These are phyloP conservation scores for Protomyces gravidus DNA, from an alignment of 1,139 yeast species.

Conservation along the genomic window DNA sequence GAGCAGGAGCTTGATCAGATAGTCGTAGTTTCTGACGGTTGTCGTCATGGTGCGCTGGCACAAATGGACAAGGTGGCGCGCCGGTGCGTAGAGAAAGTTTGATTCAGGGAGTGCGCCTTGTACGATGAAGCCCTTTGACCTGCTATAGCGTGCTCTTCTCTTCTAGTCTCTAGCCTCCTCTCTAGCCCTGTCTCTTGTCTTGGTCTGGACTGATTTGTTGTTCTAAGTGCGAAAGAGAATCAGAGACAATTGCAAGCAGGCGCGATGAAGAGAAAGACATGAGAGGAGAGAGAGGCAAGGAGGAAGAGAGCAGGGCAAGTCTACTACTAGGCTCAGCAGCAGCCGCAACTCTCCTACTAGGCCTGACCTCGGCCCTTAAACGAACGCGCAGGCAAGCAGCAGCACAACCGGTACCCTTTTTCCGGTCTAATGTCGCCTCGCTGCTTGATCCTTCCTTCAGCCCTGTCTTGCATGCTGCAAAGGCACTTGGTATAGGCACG, in stretches of 20 bases:
- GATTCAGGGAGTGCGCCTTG: too few relatives aligned
- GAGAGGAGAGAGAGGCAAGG: background rate
- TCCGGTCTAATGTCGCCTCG: slow-evolving; percentile 3
- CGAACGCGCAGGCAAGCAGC: slow-evolving; percentile 1
- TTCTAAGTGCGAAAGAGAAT: too few relatives aligned
- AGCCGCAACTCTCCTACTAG: slow-evolving; percentile 12
- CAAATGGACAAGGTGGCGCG: too few relatives aligned
- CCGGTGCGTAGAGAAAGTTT: too few relatives aligned
- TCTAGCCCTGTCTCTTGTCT: too few relatives aligned
- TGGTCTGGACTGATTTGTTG: too few relatives aligned
- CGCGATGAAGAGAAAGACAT: too few relatives aligned
- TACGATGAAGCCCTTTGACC: too few relatives aligned
- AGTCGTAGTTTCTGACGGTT: slow-evolving; percentile 75
- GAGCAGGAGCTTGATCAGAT: slow-evolving; percentile 85
- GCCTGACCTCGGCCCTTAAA: slow-evolving; percentile 6
- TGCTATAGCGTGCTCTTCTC: too few relatives aligned
- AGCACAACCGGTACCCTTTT: slow-evolving; percentile 7
- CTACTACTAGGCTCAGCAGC: slow-evolving; percentile 14
- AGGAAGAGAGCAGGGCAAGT: background rate
- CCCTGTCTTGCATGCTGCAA: slow-evolving; percentile 26
- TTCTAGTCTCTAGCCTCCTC: too few relatives aligned
- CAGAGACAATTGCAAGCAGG: background rate
- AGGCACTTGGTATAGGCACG: slow-evolving; percentile 22
- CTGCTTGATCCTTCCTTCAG: slow-evolving; percentile 15
- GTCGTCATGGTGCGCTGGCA: slow-evolving; percentile 35